Conservation (phyloP, 345 rosid genomes). For the Rhizophora apiculata region DNA sequence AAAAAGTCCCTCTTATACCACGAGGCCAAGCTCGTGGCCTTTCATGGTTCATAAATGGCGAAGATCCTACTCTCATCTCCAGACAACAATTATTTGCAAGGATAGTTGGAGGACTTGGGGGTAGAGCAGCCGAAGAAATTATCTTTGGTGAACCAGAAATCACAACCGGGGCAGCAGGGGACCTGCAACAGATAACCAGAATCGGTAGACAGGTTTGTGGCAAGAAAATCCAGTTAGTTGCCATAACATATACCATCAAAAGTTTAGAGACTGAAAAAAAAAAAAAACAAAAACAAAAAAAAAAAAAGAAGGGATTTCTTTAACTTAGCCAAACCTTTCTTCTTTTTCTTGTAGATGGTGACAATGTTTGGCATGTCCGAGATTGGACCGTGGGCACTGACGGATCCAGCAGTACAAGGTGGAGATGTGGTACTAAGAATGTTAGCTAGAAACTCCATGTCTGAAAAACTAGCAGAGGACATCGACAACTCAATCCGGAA, state of each 20-base stretch:
- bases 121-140: constrained; percentile 69
- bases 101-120: constrained; percentile 73
- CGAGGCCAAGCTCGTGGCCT: constrained; percentile 86
- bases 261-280: not conserved
- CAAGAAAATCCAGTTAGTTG: too few relatives aligned
- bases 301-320: too few relatives aligned
- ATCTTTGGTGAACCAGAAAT: constrained; percentile 72
- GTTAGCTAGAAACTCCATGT: constrained; percentile 63
- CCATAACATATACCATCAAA: too few relatives aligned
- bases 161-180: constrained; percentile 70
- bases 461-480: constrained; percentile 63
- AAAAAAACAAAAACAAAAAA: too few relatives aligned
- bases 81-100: constrained; percentile 62
- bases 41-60: constrained; percentile 66
- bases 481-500: constrained; percentile 49
- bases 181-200: constrained; percentile 60
- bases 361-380: constrained; percentile 77
- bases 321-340: not conserved
- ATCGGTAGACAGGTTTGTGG: constrained; percentile 60
- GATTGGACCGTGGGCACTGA: constrained; percentile 67
- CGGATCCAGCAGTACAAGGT: constrained; percentile 47
- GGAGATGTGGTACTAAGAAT: constrained; percentile 59
- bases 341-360: constrained; percentile 50
- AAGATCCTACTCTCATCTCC: constrained; percentile 56
- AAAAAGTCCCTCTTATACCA: constrained; percentile 63